Base-by-base conservation (phyloP, 2,329 filamentous ascomycete genomes). In the Lizonia empirigonia region DNA sequence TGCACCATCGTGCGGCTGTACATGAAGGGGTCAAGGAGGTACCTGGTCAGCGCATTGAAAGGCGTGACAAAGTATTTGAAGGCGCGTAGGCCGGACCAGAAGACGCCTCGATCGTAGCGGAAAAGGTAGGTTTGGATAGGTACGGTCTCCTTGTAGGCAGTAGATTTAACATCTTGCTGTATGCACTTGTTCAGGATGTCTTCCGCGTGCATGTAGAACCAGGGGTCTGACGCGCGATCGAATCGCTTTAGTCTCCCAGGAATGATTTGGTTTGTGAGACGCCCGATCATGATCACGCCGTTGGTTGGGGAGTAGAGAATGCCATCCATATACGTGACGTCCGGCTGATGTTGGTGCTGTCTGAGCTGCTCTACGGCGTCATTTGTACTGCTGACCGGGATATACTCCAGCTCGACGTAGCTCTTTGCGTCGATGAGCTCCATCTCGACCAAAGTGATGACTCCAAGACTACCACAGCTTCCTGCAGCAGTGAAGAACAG, bases 171-270 rank as follows among this genome's bases (percentile, higher is more conserved):
- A 7, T 52, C 35, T 2, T 50, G 22, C 16, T 45, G 34, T 1
- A 20, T 22, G 12, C 3, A 45, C 13, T 19, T 55, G 18, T 60
- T 58, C 10, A 72, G 20, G 1, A 70, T 55, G 7, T 58, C 49
- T 56, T 83, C 72, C 1, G 82, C 86, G 57, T 88, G 87, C 2
- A 90, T 74, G 53, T 90, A 91, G 65, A 89, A 90, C 89, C 88
- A 91, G 0, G 85, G 83, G 58, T 91, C 88, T 4, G 68, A 70
- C 0, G 81, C 74, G 9, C 80, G 76, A n/a, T 80, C 81, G 68
- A 90, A 88, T 5, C 63, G 63, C 44, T 74, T 69, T 20, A 67
- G 62, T 10, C 45, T 55, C 7, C 56, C 61, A 5, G 65, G 46
- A 0, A 78, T 78, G 0, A 78, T 53, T 0, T 74, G 65, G 41